Evolutionary conservation across 345 rosid genomes (phyloP).

Genomic region (Carallia pectinifolia): DNA sequence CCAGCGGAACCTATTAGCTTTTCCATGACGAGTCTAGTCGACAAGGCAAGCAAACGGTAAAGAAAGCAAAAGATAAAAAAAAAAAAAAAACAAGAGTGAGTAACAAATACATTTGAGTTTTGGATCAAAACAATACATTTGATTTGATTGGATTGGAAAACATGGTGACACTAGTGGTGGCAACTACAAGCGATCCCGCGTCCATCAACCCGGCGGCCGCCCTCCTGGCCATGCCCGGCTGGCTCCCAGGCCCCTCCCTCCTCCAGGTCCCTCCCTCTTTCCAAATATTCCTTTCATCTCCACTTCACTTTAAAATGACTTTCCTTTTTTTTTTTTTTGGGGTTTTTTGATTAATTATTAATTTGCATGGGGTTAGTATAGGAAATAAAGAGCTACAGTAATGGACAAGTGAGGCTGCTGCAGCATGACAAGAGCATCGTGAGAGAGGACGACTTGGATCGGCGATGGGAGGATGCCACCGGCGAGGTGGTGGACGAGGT

Average conservation of each 20-base stretch:
- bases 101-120: no score
- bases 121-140: no score
- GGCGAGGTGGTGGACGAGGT: constrained; percentile 79
- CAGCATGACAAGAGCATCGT: constrained; percentile 65
- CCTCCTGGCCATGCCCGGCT: constrained; percentile 69
- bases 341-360: background rate
- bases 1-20: no score
- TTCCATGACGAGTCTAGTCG: no score
- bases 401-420: constrained; percentile 57
- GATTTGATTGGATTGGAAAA: background rate
- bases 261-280: constrained; percentile 33
- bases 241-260: constrained; percentile 44
- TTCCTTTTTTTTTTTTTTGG: background rate
- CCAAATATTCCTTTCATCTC: no score
- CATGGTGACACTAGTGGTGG: constrained; percentile 77
- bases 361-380: constrained; percentile 1
- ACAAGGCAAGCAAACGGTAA: no score
- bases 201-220: constrained; percentile 82
- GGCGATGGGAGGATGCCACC: constrained; percentile 79
- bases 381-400: constrained; percentile 57
- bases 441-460: constrained; percentile 73
- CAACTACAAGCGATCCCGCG: constrained; percentile 81
- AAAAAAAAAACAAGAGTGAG: no score
- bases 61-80: no score
- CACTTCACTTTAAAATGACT: no score